Base-by-base conservation (phyloP, 768 basidiomycete genomes). In the Mycena belliarum region DNA sequence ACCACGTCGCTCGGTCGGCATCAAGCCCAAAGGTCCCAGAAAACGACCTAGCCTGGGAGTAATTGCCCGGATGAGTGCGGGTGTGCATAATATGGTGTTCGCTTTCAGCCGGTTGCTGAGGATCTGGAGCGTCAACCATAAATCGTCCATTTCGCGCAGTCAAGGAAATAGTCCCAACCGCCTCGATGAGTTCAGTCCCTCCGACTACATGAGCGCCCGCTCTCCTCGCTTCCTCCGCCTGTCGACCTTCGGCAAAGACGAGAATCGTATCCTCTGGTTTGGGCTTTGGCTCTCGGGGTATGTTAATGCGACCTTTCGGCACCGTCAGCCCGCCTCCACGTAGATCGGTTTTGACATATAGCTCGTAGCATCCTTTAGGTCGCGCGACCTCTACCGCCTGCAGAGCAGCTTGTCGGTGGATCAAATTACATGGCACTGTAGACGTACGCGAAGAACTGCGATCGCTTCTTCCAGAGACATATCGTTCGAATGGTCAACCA, bases 1-100 rank as follows among this genome's bases (percentile, higher is more conserved):
- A 6, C 97, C 97, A 55, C 95, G 82, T 70, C 95, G 87, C 60
- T 89, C 92, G 8, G 91, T 90, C 12, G 97, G 97, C 95, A 99
- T 97, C 43, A 98, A 75, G 54, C 96, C 96, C 50, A 92, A 85
- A 40, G 94, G 95, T 65, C 96, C 86, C 73, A 73, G 91, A 76
- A 72, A 89, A 74, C 75, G 91, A 75, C 71, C 95, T 3, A 98
- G 80, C 66, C 83, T 87, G 6, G 89, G 85, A 14, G 89, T 87
- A 60, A 98, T 91, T 29, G 85, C 73, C 43, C 85, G 82, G 52
- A 94, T 83, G 66, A 96, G 84, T 15, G 84, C 80, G 4, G 92
- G 85, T 0, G 92, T 92, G 51, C 89, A 91, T 25, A 98, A 80
- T 64, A 95, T 89, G 43, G 91, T 87, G 15, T 91, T 93, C 6